phyloP scores from a whole-genome alignment of 768 basidiomycete species.

The Gloeostereum incarnatum region DNA sequence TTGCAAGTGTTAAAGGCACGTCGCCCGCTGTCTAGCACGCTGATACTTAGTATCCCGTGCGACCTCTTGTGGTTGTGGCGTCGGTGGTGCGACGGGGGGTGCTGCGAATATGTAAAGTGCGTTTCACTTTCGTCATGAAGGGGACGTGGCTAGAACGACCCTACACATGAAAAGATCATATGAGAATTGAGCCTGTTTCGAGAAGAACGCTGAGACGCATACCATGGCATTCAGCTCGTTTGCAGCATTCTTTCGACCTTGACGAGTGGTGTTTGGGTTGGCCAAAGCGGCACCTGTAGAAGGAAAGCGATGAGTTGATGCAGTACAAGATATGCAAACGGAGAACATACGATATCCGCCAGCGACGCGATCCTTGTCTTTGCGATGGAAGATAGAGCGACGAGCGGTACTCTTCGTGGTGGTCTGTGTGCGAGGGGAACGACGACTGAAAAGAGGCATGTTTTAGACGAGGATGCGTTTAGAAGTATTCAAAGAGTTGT shows the following conservation, averaged over 20 bases:
- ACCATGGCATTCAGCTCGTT: slow-evolving; percentile 37
- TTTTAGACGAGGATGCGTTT: slow-evolving; percentile 3
- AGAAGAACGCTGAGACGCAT: slow-evolving; percentile 10
- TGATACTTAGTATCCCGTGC: too few relatives aligned
- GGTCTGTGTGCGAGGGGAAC: slow-evolving; percentile 3
- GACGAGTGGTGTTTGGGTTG: slow-evolving; percentile 40
- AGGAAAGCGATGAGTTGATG: slow-evolving; percentile 1
- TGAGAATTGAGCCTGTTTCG: background rate
- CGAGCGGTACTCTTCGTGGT: slow-evolving; percentile 5
- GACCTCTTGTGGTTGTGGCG: too few relatives aligned
- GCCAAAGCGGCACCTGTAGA: slow-evolving; percentile 33
- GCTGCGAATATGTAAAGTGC: slow-evolving; percentile 40
- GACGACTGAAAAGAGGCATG: slow-evolving; percentile 13
- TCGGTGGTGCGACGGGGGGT: slow-evolving; percentile 26
- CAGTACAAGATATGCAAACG: background rate
- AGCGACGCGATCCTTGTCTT: slow-evolving; percentile 34
- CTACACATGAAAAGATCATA: slow-evolving; percentile 16
- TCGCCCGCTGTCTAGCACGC: too few relatives aligned
- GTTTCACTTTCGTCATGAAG: slow-evolving; percentile 42
- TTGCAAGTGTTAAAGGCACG: too few relatives aligned
- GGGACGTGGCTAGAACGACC: slow-evolving; percentile 37
- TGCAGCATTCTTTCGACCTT: slow-evolving; percentile 37
- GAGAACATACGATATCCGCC: slow-evolving; percentile 35
- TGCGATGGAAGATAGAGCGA: slow-evolving; percentile 21
- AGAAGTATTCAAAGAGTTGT: too few relatives aligned